Conservation (phyloP, 805 yeast species). For the Teunomyces barrocoloradensis region DNA sequence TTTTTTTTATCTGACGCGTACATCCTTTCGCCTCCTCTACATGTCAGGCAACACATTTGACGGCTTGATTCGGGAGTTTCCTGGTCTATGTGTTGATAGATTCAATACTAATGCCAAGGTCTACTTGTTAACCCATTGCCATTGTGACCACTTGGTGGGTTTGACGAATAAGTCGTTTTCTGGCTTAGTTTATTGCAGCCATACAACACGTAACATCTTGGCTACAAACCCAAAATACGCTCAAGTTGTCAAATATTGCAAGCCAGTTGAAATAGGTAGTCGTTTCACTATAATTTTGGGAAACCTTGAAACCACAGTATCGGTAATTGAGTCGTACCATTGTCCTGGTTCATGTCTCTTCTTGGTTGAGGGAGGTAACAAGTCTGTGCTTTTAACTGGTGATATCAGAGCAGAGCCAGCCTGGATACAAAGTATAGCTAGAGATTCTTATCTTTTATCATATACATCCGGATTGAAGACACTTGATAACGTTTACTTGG, state of each 20-base stretch:
- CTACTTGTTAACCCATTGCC: conserved; percentile 49
- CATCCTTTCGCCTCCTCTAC: neutral
- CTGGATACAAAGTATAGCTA: conserved; percentile 42
- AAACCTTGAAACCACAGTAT: conserved; percentile 27
- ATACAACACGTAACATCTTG: conserved; percentile 32
- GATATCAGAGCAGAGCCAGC: conserved; percentile 56
- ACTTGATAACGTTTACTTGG: conserved; percentile 50
- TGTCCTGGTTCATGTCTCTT: conserved; percentile 62
- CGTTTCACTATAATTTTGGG: neutral
- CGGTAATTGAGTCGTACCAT: conserved; percentile 51
- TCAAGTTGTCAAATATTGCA: conserved; percentile 17
- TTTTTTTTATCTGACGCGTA: neutral
- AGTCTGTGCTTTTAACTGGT: conserved; percentile 51
- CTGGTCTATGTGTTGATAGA: conserved; percentile 41
- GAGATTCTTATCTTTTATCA: conserved; percentile 42
- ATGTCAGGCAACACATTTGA: conserved; percentile 29
- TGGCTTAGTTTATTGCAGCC: conserved; percentile 47
- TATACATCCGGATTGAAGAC: conserved; percentile 30
- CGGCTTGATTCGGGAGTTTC: conserved; percentile 48
- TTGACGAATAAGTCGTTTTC: conserved; percentile 38
- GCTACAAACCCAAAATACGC: conserved; percentile 15
- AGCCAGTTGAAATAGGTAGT: conserved; percentile 17
- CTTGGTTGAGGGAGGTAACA: conserved; percentile 34
- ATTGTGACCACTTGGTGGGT: conserved; percentile 54
- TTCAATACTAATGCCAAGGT: conserved; percentile 23